Evolutionary conservation across 2,329 filamentous ascomycete genomes (phyloP).

Genomic region (Elsinoe ampelina): DNA sequence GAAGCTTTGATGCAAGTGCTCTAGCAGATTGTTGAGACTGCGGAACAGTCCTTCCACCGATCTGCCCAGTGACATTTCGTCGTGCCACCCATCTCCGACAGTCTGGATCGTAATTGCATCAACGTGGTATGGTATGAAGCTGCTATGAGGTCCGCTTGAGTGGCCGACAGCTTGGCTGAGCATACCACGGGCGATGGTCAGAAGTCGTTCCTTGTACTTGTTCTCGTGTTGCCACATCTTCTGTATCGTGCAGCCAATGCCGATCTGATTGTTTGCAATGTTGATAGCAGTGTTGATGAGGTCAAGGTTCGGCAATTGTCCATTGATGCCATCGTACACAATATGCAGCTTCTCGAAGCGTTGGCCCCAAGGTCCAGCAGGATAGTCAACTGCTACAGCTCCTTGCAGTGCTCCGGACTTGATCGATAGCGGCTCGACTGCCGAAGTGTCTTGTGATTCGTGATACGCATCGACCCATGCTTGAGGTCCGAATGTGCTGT

Average conservation of each 20-base stretch:
- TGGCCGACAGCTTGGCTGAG: conserved; percentile 81
- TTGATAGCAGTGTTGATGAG: conserved; percentile 87
- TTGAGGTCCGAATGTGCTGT: conserved; percentile 82
- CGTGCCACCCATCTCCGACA: conserved; percentile 86
- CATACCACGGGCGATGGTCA: conserved; percentile 88
- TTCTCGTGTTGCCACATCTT: conserved; percentile 72
- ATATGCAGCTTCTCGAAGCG: conserved; percentile 83
- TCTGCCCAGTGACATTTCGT: conserved; percentile 90
- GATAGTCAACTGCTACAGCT: conserved; percentile 87
- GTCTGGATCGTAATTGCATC: conserved; percentile 91
- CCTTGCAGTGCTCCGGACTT: conserved; percentile 92
- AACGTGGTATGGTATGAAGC: conserved; percentile 95
- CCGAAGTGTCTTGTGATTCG: conserved; percentile 65
- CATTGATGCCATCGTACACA: conserved; percentile 91
- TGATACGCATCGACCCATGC: conserved; percentile 98
- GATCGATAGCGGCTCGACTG: conserved; percentile 67
- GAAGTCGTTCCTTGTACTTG: conserved; percentile 69
- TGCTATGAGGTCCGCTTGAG: conserved; percentile 82
- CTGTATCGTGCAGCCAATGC: conserved; percentile 73
- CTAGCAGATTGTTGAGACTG: conserved; percentile 89
- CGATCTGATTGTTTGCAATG: conserved; percentile 87
- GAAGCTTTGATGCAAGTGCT: conserved; percentile 97
- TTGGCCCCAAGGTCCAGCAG: conserved; percentile 56
- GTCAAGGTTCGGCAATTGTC: conserved; percentile 89
- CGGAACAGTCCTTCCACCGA: conserved; percentile 84